A percentile compares a stretch with the other conserved stretches of the same genome.
Conservation (phyloP, 1,284 basidiomycete genomes). For the Microbotryum scabiosae region DNA sequence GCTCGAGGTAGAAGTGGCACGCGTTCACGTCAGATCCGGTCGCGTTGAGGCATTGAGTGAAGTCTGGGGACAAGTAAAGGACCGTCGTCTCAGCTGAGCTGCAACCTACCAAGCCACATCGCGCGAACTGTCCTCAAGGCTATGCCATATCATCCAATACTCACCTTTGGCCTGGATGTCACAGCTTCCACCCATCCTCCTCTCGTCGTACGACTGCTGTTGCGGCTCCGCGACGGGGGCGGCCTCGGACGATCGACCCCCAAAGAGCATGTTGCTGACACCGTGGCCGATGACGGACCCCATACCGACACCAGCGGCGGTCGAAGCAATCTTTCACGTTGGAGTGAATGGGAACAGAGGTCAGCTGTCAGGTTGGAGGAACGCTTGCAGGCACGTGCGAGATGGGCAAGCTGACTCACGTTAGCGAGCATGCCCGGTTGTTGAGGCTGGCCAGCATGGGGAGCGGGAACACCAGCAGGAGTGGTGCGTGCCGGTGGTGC, state of each 20-base stretch:
- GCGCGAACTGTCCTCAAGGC: not conserved
- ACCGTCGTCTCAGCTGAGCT: not conserved
- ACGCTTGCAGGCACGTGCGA: not conserved
- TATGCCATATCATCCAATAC: constrained; percentile 18
- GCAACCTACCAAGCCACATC: not conserved
- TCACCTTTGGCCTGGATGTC: constrained; percentile 49
- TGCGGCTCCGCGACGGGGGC: constrained; percentile 38
- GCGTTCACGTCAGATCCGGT: constrained; percentile 48
- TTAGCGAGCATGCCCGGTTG: constrained; percentile 21
- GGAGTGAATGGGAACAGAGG: not conserved
- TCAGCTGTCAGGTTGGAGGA: not conserved
- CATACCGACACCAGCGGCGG: constrained; percentile 49
- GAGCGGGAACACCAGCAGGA: constrained; percentile 9
- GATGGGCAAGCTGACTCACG: not conserved
- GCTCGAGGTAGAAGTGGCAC: constrained; percentile 51
- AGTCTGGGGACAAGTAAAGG: constrained; percentile 36
- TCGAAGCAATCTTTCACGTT: constrained; percentile 44
- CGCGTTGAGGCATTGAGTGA: constrained; percentile 47
- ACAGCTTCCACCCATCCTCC: constrained; percentile 41
- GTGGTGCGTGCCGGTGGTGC: constrained; percentile 16
- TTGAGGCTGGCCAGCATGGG: constrained; percentile 3
- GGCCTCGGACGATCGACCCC: constrained; percentile 40
- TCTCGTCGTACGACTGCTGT: constrained; percentile 34
- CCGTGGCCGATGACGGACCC: constrained; percentile 51
- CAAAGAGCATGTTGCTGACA: constrained; percentile 50